phyloP scores from a whole-genome alignment of 2,329 filamentous ascomycete genomes.

The Drechslerella coelobrocha region DNA sequence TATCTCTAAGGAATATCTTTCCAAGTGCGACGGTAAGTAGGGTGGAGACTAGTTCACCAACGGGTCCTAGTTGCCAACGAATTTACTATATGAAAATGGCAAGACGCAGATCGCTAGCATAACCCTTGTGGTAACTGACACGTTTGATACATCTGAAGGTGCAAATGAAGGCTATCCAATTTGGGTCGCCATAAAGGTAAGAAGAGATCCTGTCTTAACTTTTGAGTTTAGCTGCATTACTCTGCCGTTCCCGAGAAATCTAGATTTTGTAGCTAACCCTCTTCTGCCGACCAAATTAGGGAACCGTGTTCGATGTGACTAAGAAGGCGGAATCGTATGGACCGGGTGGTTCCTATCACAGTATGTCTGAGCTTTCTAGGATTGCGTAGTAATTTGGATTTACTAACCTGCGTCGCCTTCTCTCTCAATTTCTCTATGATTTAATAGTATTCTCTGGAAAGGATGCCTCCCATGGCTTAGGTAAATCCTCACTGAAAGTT shows the following conservation, averaged over 20 bases:
- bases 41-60: not conserved
- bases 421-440: not conserved
- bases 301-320: slow-evolving; percentile 91
- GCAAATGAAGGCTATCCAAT: slow-evolving; percentile 44
- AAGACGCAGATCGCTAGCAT: not conserved
- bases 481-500: slow-evolving; percentile 80
- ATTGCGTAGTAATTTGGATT: not conserved
- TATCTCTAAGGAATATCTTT: slow-evolving; percentile 80
- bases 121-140: not conserved
- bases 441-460: slow-evolving; percentile 87
- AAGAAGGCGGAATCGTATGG: slow-evolving; percentile 78
- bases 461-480: slow-evolving; percentile 91
- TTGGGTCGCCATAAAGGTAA: slow-evolving; percentile 74
- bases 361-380: slow-evolving; percentile 63
- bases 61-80: slow-evolving; percentile 1
- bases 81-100: not conserved
- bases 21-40: slow-evolving; percentile 80
- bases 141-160: slow-evolving; percentile 39
- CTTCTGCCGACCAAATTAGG: no score
- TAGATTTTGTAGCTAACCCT: not conserved
- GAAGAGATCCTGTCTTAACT: no score
- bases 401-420: no score
- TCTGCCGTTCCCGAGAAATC: no score
- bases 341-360: slow-evolving; percentile 80
- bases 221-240: no score